phyloP scores from a whole-genome alignment of 176 grass and related monocot genomes.

The Triticum turgidum region DNA sequence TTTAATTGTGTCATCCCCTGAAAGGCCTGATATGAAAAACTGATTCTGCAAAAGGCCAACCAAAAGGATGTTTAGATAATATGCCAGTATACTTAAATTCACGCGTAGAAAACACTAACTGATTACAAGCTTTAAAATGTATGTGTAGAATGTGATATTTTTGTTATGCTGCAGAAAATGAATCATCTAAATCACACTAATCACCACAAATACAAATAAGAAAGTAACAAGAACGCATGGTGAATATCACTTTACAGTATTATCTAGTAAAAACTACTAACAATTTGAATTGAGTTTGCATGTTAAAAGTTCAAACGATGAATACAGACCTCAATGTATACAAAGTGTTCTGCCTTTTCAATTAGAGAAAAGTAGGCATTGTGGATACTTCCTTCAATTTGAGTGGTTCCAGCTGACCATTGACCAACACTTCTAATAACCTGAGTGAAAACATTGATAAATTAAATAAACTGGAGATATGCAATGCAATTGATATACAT shows the following conservation, averaged over 20 bases:
- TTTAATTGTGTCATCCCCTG: slow-evolving; percentile 91
- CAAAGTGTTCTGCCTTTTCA: slow-evolving; percentile 90
- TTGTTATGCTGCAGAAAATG: neutral
- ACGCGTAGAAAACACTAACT: neutral
- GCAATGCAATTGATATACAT: slow-evolving; percentile 7
- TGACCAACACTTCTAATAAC: slow-evolving; percentile 95
- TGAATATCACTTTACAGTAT: neutral
- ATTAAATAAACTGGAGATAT: slow-evolving; percentile 3
- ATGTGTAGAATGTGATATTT: neutral
- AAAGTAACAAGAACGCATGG: slow-evolving; percentile 4
- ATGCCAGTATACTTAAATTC: neutral
- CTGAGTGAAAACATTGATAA: slow-evolving; percentile 37
- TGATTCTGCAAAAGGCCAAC: slow-evolving; percentile 69
- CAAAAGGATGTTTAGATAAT: slow-evolving; percentile 22
- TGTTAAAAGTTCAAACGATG: neutral
- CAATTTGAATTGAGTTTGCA: slow-evolving; percentile 10
- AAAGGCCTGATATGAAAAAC: slow-evolving; percentile 97
- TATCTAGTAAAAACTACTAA: neutral
- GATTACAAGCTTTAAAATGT: neutral
- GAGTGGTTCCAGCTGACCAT: slow-evolving; percentile 97
- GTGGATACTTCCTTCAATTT: slow-evolving; percentile 96
- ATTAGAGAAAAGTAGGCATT: slow-evolving; percentile 91
- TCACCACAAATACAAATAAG: neutral
- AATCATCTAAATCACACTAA: slow-evolving; percentile 16
- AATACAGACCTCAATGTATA: slow-evolving; percentile 87